phyloP scores from a whole-genome alignment of 1,284 basidiomycete genomes.

The Polyporus tsugae region DNA sequence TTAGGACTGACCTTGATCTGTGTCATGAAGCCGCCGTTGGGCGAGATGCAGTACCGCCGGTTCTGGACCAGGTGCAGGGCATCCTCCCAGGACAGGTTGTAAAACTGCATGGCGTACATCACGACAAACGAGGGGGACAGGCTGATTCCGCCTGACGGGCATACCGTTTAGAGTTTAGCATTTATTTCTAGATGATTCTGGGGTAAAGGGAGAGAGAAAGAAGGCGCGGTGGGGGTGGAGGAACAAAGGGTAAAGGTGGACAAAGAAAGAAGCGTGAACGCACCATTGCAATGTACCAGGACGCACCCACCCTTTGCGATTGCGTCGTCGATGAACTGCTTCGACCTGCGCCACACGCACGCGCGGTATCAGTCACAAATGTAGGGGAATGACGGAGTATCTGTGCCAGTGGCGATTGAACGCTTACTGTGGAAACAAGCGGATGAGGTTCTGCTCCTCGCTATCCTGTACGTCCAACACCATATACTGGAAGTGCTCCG shows the following conservation, averaged over 20 bases:
- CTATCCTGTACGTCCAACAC: conserved; percentile 90
- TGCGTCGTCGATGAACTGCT: conserved; percentile 82
- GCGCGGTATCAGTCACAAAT: neutral
- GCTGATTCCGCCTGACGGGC: conserved; percentile 78
- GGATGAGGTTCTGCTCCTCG: conserved; percentile 90
- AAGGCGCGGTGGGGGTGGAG: neutral
- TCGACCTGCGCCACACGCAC: conserved; percentile 59
- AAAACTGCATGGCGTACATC: conserved; percentile 91
- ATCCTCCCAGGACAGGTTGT: conserved; percentile 83
- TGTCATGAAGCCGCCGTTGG: conserved; percentile 86
- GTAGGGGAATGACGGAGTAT: neutral
- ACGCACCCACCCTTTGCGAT: conserved; percentile 76
- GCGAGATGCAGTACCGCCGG: conserved; percentile 89
- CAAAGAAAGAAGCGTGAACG: conserved; percentile 34
- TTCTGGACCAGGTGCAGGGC: conserved; percentile 89
- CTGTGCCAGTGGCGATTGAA: conserved; percentile 3
- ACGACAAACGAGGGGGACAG: conserved; percentile 90
- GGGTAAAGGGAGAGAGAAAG: neutral
- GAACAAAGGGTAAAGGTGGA: neutral
- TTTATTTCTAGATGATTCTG: neutral
- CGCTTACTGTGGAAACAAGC: conserved; percentile 78
- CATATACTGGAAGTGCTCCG: conserved; percentile 81
- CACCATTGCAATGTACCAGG: conserved; percentile 92
- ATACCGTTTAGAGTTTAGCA: neutral
- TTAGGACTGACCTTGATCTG: conserved; percentile 78